Percentiles rank a stretch among this genome's conserved stretches.
These are phyloP conservation scores for Rhizoclosmatium sp. DNA, from an alignment of 192 early-diverging fungal genomes.

Conservation along the genomic window DNA sequence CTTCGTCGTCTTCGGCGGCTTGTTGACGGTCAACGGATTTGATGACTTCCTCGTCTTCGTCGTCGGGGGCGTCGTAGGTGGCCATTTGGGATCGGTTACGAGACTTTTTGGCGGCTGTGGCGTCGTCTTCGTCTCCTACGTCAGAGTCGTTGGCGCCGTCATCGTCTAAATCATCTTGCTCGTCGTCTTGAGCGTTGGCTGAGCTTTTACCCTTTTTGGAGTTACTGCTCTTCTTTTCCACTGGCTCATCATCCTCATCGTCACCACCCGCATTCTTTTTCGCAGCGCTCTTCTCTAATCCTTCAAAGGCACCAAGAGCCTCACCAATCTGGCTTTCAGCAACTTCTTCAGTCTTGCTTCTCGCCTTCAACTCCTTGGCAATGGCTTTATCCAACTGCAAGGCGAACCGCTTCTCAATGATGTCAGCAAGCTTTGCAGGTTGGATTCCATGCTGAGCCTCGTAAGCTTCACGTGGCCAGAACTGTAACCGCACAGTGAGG, in stretches of 20 bases:
- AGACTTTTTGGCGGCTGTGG: conserved; percentile 69
- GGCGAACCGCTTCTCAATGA: conserved; percentile 81
- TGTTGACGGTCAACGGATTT: conserved; percentile 35
- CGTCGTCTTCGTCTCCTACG: conserved; percentile 74
- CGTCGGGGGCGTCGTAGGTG: conserved; percentile 84
- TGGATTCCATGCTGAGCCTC: conserved; percentile 77
- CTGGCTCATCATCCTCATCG: conserved; percentile 52
- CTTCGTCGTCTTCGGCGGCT: conserved; percentile 51
- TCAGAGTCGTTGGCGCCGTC: conserved; percentile 69
- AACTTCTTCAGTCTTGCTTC: conserved; percentile 42
- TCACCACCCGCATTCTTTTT: conserved; percentile 40
- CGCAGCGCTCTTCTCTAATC: conserved; percentile 24
- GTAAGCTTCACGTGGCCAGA: conserved; percentile 86
- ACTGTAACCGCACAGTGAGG: conserved; percentile 80
- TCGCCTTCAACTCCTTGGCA: conserved; percentile 76
- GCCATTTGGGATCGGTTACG: conserved; percentile 70
- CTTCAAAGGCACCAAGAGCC: conserved; percentile 48
- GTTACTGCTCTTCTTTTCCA: conserved; percentile 31
- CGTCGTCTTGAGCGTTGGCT: conserved; percentile 41
- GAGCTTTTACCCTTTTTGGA: conserved; percentile 28
- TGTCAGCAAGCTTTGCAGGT: conserved; percentile 70
- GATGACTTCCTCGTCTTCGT: conserved; percentile 76
- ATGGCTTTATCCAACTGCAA: conserved; percentile 78
- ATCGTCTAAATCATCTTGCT: conserved; percentile 66
- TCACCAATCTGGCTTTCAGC: conserved; percentile 48